These are phyloP conservation scores for Monilinia aucupariae DNA, from an alignment of 2,329 filamentous ascomycete species.

Conservation along the genomic window DNA sequence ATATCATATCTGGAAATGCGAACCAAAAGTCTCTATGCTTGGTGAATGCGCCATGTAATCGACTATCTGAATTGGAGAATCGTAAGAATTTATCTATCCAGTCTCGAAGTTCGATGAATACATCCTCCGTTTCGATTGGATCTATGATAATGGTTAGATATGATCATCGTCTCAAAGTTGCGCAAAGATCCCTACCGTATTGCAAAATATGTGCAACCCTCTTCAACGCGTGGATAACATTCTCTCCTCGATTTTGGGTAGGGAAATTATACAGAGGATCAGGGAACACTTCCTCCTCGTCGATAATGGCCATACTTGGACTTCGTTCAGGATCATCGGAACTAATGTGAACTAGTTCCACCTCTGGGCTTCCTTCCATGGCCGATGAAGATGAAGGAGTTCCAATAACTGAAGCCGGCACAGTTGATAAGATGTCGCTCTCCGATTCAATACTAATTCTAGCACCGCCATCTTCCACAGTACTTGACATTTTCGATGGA, in stretches of 20 bases:
- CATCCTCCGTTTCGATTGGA: slow-evolving; percentile 40
- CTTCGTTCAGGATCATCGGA: slow-evolving; percentile 31
- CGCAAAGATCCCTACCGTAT: slow-evolving; percentile 36
- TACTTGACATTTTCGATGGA: slow-evolving; percentile 29
- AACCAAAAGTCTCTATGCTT: slow-evolving; percentile 48
- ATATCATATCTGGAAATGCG: slow-evolving; percentile 47
- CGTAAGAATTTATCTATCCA: slow-evolving; percentile 49
- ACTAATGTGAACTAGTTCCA: slow-evolving; percentile 30
- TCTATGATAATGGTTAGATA: slow-evolving; percentile 37
- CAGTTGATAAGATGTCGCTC: slow-evolving; percentile 31
- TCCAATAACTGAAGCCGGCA: slow-evolving; percentile 26
- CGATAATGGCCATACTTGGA: slow-evolving; percentile 32
- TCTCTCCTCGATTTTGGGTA: slow-evolving; percentile 31
- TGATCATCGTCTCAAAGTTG: background rate
- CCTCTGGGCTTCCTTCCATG: slow-evolving; percentile 29
- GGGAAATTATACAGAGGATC: slow-evolving; percentile 47
- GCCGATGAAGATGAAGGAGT: slow-evolving; percentile 33
- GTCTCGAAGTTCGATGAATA: slow-evolving; percentile 41
- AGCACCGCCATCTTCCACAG: slow-evolving; percentile 21
- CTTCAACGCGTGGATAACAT: slow-evolving; percentile 22
- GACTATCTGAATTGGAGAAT: slow-evolving; percentile 37
- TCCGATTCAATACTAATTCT: slow-evolving; percentile 33
- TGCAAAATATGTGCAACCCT: slow-evolving; percentile 35
- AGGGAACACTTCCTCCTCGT: slow-evolving; percentile 27
- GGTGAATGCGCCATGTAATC: slow-evolving; percentile 41